Conservation (phyloP, 2,329 filamentous ascomycete genomes). For the Paraphoma sp. region DNA sequence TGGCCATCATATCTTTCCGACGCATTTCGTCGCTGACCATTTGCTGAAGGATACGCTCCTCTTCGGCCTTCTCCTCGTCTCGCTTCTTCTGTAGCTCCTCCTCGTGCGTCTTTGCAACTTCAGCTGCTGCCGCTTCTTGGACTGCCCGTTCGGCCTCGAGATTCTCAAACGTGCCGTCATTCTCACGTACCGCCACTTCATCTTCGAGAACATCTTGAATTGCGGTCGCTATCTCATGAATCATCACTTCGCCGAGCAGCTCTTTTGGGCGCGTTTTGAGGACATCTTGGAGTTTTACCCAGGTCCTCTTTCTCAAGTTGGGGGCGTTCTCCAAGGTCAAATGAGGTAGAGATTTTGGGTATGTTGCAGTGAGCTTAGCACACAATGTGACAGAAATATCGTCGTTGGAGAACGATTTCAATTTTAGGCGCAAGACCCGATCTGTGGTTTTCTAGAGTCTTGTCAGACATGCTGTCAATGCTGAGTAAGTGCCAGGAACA, state of each 20-base stretch:
- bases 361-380: slow-evolving; percentile 86
- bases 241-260: slow-evolving; percentile 69
- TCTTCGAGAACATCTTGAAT: slow-evolving; percentile 80
- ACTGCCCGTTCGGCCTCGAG: slow-evolving; percentile 87
- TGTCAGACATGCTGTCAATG: background rate
- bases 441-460: slow-evolving; percentile 73
- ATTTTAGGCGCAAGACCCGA: slow-evolving; percentile 78
- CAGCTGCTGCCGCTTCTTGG: slow-evolving; percentile 75
- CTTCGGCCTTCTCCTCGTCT: slow-evolving; percentile 64
- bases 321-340: slow-evolving; percentile 71
- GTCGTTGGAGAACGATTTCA: slow-evolving; percentile 76
- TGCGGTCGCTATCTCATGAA: slow-evolving; percentile 65
- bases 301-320: slow-evolving; percentile 72
- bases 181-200: slow-evolving; percentile 77
- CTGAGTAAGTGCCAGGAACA: slow-evolving; percentile 27
- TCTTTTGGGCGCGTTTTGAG: slow-evolving; percentile 73
- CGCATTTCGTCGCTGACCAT: slow-evolving; percentile 77
- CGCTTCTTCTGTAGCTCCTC: slow-evolving; percentile 49
- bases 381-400: slow-evolving; percentile 75
- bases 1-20: slow-evolving; percentile 65
- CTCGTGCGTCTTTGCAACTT: slow-evolving; percentile 58
- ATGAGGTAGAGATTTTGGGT: slow-evolving; percentile 82
- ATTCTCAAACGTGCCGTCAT: slow-evolving; percentile 79
- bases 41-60: slow-evolving; percentile 72
- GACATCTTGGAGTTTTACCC: slow-evolving; percentile 73